phyloP scores from a whole-genome alignment of 2,329 filamentous ascomycete species.

The Calonectria pteridis region DNA sequence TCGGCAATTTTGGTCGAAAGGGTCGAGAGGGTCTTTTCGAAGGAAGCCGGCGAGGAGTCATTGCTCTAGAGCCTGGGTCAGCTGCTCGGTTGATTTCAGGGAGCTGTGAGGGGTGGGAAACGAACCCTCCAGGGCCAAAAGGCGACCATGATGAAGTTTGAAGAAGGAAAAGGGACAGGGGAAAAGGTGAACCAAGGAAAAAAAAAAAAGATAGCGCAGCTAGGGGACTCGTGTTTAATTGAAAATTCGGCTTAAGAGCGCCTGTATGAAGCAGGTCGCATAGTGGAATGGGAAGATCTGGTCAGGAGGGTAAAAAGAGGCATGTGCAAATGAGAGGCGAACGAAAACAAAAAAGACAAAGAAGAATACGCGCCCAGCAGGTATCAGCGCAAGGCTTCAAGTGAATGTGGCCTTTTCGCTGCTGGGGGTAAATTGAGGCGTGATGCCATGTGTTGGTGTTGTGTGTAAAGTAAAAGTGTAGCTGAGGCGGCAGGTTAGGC shows the following conservation, averaged over 20 bases:
- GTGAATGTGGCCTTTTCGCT: constrained; percentile 18
- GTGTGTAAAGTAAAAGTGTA: constrained; percentile 10
- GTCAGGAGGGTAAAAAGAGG: not conserved
- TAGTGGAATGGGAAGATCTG: constrained; percentile 7
- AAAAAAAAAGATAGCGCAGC: not conserved
- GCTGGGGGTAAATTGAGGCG: constrained; percentile 20
- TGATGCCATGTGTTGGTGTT: constrained; percentile 13
- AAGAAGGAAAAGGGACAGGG: not conserved
- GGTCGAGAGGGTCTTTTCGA: constrained; percentile 89
- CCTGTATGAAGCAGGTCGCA: not conserved
- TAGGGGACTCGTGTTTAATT: not conserved
- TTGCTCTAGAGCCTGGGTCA: constrained; percentile 68
- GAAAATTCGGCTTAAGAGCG: not conserved
- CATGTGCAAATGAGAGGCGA: not conserved
- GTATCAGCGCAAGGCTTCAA: not conserved
- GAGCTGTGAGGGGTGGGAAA: constrained; percentile 13
- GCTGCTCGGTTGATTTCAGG: not conserved
- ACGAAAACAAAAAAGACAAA: constrained; percentile 6
- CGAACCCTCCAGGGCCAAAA: constrained; percentile 88
- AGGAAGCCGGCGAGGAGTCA: constrained; percentile 86
- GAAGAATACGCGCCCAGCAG: constrained; percentile 13
- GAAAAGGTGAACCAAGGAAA: not conserved
- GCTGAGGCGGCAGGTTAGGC: not conserved
- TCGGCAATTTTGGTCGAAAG: constrained; percentile 86
- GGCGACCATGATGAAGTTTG: constrained; percentile 73